A percentile compares a stretch with the other conserved stretches of the same genome.
phyloP scores from a whole-genome alignment of 176 grass and related monocot species.

The Cocos nucifera region DNA sequence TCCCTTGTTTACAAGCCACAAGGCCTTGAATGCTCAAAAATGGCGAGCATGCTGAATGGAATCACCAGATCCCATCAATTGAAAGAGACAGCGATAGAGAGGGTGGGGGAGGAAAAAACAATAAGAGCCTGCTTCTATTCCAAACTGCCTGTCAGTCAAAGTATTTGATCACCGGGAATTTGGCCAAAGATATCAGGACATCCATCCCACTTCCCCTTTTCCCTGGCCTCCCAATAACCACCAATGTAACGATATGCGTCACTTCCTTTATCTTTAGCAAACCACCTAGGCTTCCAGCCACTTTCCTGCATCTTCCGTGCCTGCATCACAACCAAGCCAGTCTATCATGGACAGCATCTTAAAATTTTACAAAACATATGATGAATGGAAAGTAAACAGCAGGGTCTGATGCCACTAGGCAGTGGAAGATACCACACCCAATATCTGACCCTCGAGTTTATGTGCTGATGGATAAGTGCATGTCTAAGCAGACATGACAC shows the following conservation, averaged over 20 bases:
- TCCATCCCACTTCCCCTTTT: slow-evolving; percentile 69
- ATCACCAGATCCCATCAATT: no score
- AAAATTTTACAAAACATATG: no score
- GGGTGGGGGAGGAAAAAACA: slow-evolving; percentile 2
- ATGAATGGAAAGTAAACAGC: no score
- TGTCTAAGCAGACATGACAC: no score
- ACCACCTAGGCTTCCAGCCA: slow-evolving; percentile 94
- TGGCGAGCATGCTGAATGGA: neutral
- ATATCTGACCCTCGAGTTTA: no score
- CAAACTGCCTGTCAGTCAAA: slow-evolving; percentile 44
- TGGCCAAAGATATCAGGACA: slow-evolving; percentile 95
- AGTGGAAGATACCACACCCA: no score
- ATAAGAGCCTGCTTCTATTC: slow-evolving; percentile 29
- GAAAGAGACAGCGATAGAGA: slow-evolving; percentile 14
- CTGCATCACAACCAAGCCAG: slow-evolving; percentile 32
- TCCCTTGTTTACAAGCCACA: no score
- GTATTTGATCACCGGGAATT: slow-evolving; percentile 51
- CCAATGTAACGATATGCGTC: slow-evolving; percentile 71
- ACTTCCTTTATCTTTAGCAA: slow-evolving; percentile 74
- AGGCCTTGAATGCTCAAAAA: slow-evolving; percentile 2
- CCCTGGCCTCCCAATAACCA: slow-evolving; percentile 96
- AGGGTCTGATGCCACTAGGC: no score
- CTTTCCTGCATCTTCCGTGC: slow-evolving; percentile 99
- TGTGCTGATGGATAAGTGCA: no score
- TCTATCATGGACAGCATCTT: neutral